Percentiles rank a stretch among this genome's conserved stretches.
These are phyloP conservation scores for Acacia melanoxylon DNA, from an alignment of 306 rosid species.

Conservation along the genomic window DNA sequence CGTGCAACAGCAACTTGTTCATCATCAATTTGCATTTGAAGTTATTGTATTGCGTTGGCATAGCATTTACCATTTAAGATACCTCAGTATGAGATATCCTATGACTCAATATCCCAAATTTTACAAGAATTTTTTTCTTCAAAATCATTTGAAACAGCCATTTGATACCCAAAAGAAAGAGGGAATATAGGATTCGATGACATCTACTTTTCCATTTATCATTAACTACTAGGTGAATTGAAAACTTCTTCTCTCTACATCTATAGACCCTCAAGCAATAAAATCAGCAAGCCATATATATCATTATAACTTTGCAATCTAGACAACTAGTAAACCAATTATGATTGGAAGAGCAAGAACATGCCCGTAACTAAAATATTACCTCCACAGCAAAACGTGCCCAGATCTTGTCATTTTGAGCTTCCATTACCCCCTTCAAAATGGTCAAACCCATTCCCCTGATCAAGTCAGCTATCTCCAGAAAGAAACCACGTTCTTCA, in stretches of 20 bases:
- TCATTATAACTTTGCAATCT: background rate
- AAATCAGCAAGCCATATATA: background rate
- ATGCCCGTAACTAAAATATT: constrained; percentile 18
- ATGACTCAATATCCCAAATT: background rate
- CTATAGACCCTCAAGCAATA: background rate
- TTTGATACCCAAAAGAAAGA: background rate
- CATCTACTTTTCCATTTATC: background rate
- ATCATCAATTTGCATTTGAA: no score
- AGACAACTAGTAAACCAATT: background rate
- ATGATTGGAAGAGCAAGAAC: background rate
- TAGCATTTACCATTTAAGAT: background rate
- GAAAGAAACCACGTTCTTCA: constrained; percentile 87
- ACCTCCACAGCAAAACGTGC: constrained; percentile 98
- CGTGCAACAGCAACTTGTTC: no score
- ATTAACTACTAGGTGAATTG: background rate
- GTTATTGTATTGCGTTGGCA: no score
- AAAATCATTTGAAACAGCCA: background rate
- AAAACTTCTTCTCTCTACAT: background rate
- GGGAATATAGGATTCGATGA: background rate
- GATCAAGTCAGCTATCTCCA: constrained; percentile 91
- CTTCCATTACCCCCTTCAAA: constrained; percentile 92
- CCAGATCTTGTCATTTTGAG: constrained; percentile 90
- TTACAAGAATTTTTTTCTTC: no score
- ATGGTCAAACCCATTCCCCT: constrained; percentile 93
- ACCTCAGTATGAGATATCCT: background rate